Base-by-base conservation (phyloP, 306 rosid genomes). In the Urtica urens region DNA sequence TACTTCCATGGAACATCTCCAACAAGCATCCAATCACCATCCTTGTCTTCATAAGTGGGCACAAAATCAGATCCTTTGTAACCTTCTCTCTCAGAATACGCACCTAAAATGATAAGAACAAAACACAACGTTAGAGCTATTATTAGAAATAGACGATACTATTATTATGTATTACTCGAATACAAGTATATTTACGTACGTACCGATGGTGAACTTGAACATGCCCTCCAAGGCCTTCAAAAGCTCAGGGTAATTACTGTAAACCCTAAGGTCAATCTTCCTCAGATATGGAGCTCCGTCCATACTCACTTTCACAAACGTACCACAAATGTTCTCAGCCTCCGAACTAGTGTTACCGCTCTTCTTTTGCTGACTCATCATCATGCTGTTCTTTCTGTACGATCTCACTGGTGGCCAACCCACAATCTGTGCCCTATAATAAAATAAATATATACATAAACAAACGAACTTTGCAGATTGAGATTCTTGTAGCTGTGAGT, bases 1-100 rank as follows among this genome's bases (percentile, higher is more conserved):
- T 80, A 84, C 92, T 87, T 80, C 96, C 94, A 88, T 37, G 90
- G 96, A 72, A 88, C 96, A 74, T 88, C 96, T 72, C 95, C 96
- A 53, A 83, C 88, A 22, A 87, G 76, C 96, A 87, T 87, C 96
- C 86, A 87, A 23, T 87, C 96, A 28, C 88, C 94, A 38, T 87
- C 96, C 66, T 78, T 87, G 67, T 87, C 96, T 60, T 87, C 83
- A 49, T 87, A 88, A 19, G 96, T 88, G 20, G 96, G 96, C 57
- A 55, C 85, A 68, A 53, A 81, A 24, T 83, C 88, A 29, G 95
- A 88, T 53, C 93, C 96, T 55, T 83, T 80, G 43, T 80, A 88
- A 31, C 93, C 93, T 55, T 88, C 95, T 60, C 87, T 80, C 52
- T 87, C 96, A 3, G 83, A 73, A 55, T 83, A 87, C 46, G 66